Base-by-base conservation (phyloP, 129 eudicot species). In the Ambrosia artemisiifolia region DNA sequence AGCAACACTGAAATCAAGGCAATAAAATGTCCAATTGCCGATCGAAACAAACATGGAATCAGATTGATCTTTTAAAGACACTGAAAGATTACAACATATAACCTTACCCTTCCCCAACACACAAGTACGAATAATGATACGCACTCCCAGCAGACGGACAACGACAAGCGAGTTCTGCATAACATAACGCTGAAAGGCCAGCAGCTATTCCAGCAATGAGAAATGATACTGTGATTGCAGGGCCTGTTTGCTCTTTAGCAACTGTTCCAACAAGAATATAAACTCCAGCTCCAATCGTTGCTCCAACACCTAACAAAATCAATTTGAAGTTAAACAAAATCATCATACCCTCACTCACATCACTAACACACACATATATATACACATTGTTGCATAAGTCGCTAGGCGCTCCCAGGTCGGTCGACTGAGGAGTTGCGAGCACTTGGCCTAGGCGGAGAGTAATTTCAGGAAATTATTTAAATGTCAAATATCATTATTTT, bases 101-200 rank as follows among this genome's bases (percentile, higher is more conserved):
- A 56, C 48, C 67, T 74, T 83, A 94, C 99, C 99, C 90, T 91
- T 95, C 99, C 55, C 99, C 99, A 42, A 95, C 88, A 43, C 99
- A 95, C 35, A 95, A 82, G 76, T 90, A 95, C 1, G 99, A 84
- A 81, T 95, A 95, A 76, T 95, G 97, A 80, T 95, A 95, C 56
- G 99, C 99, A 86, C 99, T 95, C 65, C 99, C 99, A 66, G 99
- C 99, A n/a, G 99, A 95, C 14, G 99, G 99, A 81, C 99, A 95
- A 3, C 99, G 99, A 82, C 99, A 84, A 1, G 99, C 89, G 2
- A 95, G 96, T 88, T 95, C 99, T 0, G 99, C 97, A 80, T 95
- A 95, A 79, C 99, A 95, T 35, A 95, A 86, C 13, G 99, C 99
- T 14, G 99, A 90, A 83, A 95, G 97, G 11, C 92, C 99, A 78